phyloP scores from a whole-genome alignment of 192 early-diverging fungal species.

The Funneliformis geosporum region DNA sequence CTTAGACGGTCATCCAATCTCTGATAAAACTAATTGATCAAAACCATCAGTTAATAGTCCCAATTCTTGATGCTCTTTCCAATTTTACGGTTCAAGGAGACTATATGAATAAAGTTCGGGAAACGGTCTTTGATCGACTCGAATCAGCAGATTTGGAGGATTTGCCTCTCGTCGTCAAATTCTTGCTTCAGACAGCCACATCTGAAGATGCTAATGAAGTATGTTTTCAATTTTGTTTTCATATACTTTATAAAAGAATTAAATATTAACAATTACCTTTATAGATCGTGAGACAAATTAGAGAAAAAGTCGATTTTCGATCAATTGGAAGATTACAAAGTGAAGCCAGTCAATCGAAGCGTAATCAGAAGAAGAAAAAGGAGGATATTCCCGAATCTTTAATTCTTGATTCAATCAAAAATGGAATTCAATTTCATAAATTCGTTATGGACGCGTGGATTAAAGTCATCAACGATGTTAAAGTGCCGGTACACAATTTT shows the following conservation, averaged over 20 bases:
- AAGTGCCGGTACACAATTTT: conserved; percentile 44
- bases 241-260: neutral
- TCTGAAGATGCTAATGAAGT: conserved; percentile 49
- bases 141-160: conserved; percentile 70
- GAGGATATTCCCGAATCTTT: conserved; percentile 49
- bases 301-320: conserved; percentile 65
- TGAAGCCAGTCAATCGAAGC: conserved; percentile 21
- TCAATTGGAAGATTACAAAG: conserved; percentile 54
- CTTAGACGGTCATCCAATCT: conserved; percentile 54
- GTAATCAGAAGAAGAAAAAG: conserved; percentile 21
- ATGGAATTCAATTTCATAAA: conserved; percentile 65
- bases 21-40: conserved; percentile 62
- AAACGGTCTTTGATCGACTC: conserved; percentile 59
- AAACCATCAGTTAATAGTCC: conserved; percentile 60
- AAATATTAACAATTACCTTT: neutral
- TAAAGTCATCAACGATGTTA: conserved; percentile 54
- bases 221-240: conserved; percentile 1
- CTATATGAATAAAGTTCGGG: conserved; percentile 53
- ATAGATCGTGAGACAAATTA: conserved; percentile 49
- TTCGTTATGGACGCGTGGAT: conserved; percentile 73
- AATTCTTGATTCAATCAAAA: conserved; percentile 65
- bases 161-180: conserved; percentile 71
- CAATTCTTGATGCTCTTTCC: conserved; percentile 71
- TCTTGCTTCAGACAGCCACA: conserved; percentile 66
- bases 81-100: conserved; percentile 60